These are phyloP conservation scores for Blastobotrys elegans DNA, from an alignment of 1,139 yeast species.

Conservation along the genomic window DNA sequence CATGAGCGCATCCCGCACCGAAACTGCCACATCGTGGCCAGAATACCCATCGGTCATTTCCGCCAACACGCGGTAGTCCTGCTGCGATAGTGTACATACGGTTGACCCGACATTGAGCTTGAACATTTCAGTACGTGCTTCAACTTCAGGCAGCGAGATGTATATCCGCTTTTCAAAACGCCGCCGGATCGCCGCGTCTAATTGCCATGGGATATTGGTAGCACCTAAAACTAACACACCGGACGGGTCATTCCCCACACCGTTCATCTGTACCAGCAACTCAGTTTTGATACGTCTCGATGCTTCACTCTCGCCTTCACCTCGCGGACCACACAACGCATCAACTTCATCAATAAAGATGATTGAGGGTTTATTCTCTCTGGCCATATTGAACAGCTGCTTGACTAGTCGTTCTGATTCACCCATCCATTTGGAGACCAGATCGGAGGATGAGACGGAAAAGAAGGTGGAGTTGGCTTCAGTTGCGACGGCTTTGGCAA, in stretches of 20 bases:
- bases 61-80: slow-evolving; percentile 74
- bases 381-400: slow-evolving; percentile 90
- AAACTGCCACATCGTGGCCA: slow-evolving; percentile 96
- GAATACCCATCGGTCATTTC: slow-evolving; percentile 97
- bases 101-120: slow-evolving; percentile 88
- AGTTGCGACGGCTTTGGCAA: slow-evolving; percentile 98
- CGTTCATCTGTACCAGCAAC: slow-evolving; percentile 95
- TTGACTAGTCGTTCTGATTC: slow-evolving; percentile 93
- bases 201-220: slow-evolving; percentile 97
- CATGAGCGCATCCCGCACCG: slow-evolving; percentile 96
- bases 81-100: slow-evolving; percentile 69
- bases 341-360: slow-evolving; percentile 97
- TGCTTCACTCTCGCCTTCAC: slow-evolving; percentile 97
- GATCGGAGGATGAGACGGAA: slow-evolving; percentile 88
- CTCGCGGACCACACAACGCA: slow-evolving; percentile 96
- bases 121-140: slow-evolving; percentile 90
- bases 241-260: slow-evolving; percentile 90
- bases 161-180: slow-evolving; percentile 93
- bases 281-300: slow-evolving; percentile 95
- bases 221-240: slow-evolving; percentile 97
- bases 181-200: slow-evolving; percentile 96
- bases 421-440: slow-evolving; percentile 99
- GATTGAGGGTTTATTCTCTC: slow-evolving; percentile 91
- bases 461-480: slow-evolving; percentile 96
- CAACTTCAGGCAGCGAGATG: slow-evolving; percentile 88